Percentiles rank a stretch among this genome's conserved stretches.
phyloP scores from a whole-genome alignment of 176 grass and related monocot genomes.

The Canna indica region DNA sequence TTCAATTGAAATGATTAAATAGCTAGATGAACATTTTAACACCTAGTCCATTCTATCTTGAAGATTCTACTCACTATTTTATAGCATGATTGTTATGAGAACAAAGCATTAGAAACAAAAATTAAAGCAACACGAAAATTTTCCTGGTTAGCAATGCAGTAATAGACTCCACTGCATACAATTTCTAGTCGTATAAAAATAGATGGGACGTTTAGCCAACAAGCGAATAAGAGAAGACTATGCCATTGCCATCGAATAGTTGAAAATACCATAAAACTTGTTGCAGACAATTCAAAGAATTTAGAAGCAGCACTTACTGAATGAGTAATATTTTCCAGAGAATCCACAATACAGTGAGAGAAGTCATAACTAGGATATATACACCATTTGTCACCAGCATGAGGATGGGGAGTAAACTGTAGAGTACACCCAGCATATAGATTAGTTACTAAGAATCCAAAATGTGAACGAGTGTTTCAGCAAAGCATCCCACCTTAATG shows the following conservation, averaged over 20 bases:
- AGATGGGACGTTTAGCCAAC: not conserved
- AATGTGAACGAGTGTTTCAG: not conserved
- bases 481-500: conserved; percentile 66
- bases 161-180: not conserved
- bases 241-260: not conserved
- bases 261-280: not conserved
- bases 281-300: not conserved
- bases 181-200: not conserved
- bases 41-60: no score
- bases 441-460: conserved; percentile 3
- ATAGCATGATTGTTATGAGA: no score
- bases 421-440: conserved; percentile 16
- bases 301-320: conserved; percentile 40
- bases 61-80: no score
- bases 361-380: conserved; percentile 99
- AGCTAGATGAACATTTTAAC: no score
- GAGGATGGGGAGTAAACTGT: conserved; percentile 90
- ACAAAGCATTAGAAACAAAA: no score
- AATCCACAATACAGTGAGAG: conserved; percentile 97
- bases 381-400: conserved; percentile 94
- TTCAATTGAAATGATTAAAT: not conserved
- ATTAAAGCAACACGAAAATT: no score
- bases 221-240: not conserved
- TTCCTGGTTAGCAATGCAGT: not conserved
- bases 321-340: conserved; percentile 93